Conservation (phyloP, 2,329 filamentous ascomycete genomes). For the Colletotrichum tofieldiae region DNA sequence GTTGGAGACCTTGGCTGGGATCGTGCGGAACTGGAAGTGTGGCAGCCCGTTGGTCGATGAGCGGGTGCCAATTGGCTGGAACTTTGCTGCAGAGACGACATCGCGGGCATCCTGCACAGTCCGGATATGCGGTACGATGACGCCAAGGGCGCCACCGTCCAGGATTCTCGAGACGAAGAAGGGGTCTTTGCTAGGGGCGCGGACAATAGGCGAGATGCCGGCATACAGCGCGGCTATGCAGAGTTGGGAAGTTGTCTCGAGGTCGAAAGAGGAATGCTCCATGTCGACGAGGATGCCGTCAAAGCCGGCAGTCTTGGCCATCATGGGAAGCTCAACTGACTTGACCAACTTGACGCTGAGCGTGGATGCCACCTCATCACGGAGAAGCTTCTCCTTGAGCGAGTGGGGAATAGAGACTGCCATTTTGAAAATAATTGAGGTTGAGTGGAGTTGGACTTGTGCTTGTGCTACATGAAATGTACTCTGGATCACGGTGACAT, state of each 20-base stretch:
- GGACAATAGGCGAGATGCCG: slow-evolving; percentile 59
- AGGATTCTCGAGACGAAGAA: slow-evolving; percentile 57
- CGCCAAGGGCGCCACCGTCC: slow-evolving; percentile 58
- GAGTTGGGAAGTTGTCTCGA: slow-evolving; percentile 55
- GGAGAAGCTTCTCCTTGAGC: slow-evolving; percentile 48
- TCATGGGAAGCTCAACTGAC: slow-evolving; percentile 55
- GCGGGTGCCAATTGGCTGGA: slow-evolving; percentile 54
- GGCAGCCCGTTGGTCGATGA: slow-evolving; percentile 55
- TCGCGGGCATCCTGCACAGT: slow-evolving; percentile 55
- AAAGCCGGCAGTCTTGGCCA: slow-evolving; percentile 58
- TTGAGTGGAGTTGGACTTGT: background rate
- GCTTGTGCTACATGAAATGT: background rate
- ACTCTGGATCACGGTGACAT: background rate
- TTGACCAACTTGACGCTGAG: slow-evolving; percentile 51
- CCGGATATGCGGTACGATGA: slow-evolving; percentile 59
- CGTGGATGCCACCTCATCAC: slow-evolving; percentile 48
- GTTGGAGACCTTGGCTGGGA: slow-evolving; percentile 54
- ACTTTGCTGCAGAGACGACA: slow-evolving; percentile 56
- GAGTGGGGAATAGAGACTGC: slow-evolving; percentile 45
- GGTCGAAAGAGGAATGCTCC: slow-evolving; percentile 59
- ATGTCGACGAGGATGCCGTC: slow-evolving; percentile 61
- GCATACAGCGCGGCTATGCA: slow-evolving; percentile 56
- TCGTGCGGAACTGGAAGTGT: slow-evolving; percentile 52
- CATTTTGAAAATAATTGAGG: slow-evolving; percentile 40
- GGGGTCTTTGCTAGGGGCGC: slow-evolving; percentile 56